Percentiles rank a stretch among this genome's conserved stretches.
phyloP scores from a whole-genome alignment of 768 basidiomycete species.

The Peribolospora kevripleyi region DNA sequence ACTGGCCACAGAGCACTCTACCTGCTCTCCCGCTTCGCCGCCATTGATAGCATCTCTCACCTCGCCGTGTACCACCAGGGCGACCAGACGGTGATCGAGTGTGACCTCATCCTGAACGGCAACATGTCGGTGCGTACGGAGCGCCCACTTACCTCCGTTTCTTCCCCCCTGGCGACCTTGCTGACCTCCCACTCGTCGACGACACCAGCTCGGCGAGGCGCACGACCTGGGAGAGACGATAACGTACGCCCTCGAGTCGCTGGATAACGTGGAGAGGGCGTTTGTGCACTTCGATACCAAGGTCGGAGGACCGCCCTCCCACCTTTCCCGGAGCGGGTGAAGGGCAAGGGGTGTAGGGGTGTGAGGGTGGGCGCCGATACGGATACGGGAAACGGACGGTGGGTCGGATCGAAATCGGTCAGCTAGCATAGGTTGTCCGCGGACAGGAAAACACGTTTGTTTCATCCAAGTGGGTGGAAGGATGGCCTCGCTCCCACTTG shows the following conservation, averaged over 20 bases:
- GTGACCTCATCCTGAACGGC: conserved; percentile 9
- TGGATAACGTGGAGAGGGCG: conserved; percentile 18
- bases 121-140: conserved; percentile 7
- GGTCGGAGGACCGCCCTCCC: no score
- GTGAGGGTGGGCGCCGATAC: no score
- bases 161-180: background rate
- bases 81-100: conserved; percentile 14
- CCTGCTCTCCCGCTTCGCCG: conserved; percentile 21
- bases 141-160: conserved; percentile 12
- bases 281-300: conserved; percentile 17
- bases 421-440: no score
- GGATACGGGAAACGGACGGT: no score
- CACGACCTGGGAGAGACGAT: conserved; percentile 21
- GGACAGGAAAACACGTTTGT: no score
- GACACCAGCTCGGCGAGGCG: conserved; percentile 18
- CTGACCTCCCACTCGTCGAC: background rate
- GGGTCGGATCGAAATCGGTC: no score
- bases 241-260: conserved; percentile 16
- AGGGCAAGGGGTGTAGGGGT: no score
- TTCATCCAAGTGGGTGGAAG: no score
- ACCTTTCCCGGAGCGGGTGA: no score
- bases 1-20: conserved; percentile 16
- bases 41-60: conserved; percentile 18
- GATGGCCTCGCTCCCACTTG: no score
- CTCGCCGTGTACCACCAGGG: conserved; percentile 22